Evolutionary conservation across 2,329 filamentous ascomycete species (phyloP).

Genomic region (Penicillium hordei): DNA sequence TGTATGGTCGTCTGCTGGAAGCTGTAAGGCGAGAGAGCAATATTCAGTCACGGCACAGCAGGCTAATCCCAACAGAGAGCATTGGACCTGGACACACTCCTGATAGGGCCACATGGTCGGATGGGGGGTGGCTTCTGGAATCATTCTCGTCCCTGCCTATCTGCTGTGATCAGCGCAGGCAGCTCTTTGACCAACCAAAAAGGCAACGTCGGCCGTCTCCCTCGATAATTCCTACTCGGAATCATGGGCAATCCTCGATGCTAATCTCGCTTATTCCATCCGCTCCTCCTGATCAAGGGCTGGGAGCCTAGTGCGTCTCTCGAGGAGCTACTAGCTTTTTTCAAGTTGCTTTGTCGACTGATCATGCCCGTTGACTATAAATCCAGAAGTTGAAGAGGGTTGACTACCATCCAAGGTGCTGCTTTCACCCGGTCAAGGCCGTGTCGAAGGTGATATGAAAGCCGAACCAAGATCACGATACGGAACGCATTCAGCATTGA

Average conservation of each 20-base stretch:
- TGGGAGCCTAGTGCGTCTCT: no score
- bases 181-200: background rate
- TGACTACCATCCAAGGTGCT: background rate
- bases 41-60: conserved; percentile 16
- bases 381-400: background rate
- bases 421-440: background rate
- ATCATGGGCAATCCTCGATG: no score
- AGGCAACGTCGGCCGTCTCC: no score
- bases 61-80: conserved; percentile 11
- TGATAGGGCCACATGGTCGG: background rate
- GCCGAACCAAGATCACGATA: no score
- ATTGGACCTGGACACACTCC: conserved; percentile 6
- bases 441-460: background rate
- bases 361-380: background rate
- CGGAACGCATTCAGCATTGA: background rate
- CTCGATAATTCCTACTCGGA: no score
- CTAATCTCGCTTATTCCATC: background rate
- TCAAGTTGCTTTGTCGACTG: background rate
- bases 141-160: background rate
- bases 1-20: background rate
- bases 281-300: background rate
- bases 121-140: background rate
- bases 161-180: background rate
- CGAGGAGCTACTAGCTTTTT: background rate
- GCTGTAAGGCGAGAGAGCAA: background rate